Conservation (phyloP, 2,329 filamentous ascomycete species). For the Colletotrichum graminicola region DNA sequence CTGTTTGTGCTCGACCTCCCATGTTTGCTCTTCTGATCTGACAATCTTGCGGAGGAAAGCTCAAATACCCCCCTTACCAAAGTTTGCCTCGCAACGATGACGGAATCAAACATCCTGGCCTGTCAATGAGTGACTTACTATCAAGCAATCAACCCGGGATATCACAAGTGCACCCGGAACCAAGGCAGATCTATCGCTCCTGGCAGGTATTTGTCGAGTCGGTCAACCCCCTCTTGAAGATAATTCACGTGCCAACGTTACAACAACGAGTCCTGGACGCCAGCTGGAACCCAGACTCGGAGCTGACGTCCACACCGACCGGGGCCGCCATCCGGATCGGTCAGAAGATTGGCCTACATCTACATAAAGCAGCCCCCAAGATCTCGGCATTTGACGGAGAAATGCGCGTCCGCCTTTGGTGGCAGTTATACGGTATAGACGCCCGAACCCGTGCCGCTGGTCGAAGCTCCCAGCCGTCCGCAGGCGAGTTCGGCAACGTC, state of each 20-base stretch:
- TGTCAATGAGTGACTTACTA: slow-evolving; percentile 33
- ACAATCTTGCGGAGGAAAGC: background rate
- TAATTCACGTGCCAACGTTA: slow-evolving; percentile 50
- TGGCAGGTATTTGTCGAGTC: slow-evolving; percentile 52
- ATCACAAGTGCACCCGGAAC: slow-evolving; percentile 47
- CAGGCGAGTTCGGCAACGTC: slow-evolving; percentile 50
- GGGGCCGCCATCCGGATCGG: slow-evolving; percentile 45
- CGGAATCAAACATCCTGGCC: slow-evolving; percentile 33
- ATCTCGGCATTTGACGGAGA: slow-evolving; percentile 46
- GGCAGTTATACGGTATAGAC: slow-evolving; percentile 46
- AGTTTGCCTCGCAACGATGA: slow-evolving; percentile 45
- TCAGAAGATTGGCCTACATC: slow-evolving; percentile 47
- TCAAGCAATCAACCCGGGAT: background rate
- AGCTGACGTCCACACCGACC: slow-evolving; percentile 45
- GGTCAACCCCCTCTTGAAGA: slow-evolving; percentile 50
- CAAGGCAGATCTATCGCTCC: slow-evolving; percentile 47
- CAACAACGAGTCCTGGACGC: slow-evolving; percentile 50
- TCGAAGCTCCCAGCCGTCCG: slow-evolving; percentile 22
- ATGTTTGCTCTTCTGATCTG: background rate
- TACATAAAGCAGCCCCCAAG: slow-evolving; percentile 31
- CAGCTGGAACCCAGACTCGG: slow-evolving; percentile 48
- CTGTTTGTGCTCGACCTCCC: no score
- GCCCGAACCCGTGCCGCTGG: slow-evolving; percentile 38
- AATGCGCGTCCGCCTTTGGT: slow-evolving; percentile 49
- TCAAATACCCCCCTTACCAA: slow-evolving; percentile 42